Evolutionary conservation across 331 rosid species (phyloP).

Genomic region (Malus hybrid): DNA sequence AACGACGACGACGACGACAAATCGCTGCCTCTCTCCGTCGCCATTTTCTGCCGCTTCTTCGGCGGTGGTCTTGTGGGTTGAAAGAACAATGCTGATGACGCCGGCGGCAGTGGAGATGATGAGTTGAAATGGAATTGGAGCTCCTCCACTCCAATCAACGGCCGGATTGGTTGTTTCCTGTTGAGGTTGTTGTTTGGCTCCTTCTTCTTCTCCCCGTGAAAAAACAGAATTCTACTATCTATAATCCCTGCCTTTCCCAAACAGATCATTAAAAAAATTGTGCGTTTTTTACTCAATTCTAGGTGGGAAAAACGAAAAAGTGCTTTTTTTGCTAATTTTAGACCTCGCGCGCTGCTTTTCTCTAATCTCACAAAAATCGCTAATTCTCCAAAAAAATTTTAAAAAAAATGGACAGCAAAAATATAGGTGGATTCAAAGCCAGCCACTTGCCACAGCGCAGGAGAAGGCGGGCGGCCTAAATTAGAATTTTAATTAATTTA

Average conservation of each 20-base stretch:
- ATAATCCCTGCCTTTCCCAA: neutral
- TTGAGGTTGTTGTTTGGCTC: neutral
- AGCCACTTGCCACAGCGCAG: too few species aligned
- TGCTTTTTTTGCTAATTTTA: constrained; percentile 11
- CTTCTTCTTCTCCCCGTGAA: constrained; percentile 3
- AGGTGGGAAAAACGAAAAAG: neutral
- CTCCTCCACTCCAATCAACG: neutral
- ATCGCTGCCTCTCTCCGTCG: constrained; percentile 8
- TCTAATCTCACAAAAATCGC: neutral
- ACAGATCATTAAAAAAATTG: constrained; percentile 8
- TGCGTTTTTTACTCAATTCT: neutral
- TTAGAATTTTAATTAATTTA: too few species aligned
- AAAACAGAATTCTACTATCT: neutral
- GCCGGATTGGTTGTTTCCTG: neutral
- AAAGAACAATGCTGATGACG: neutral
- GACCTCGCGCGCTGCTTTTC: neutral
- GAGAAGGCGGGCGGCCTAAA: too few species aligned
- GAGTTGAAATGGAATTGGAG: neutral
- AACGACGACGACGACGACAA: constrained; percentile 17
- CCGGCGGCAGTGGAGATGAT: neutral
- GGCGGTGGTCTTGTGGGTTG: neutral
- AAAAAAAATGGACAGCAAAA: neutral
- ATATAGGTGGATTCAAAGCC: neutral
- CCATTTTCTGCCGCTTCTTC: constrained; percentile 1
- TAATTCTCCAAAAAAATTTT: neutral